phyloP scores from a whole-genome alignment of 345 rosid species.

The Pistacia atlantica region DNA sequence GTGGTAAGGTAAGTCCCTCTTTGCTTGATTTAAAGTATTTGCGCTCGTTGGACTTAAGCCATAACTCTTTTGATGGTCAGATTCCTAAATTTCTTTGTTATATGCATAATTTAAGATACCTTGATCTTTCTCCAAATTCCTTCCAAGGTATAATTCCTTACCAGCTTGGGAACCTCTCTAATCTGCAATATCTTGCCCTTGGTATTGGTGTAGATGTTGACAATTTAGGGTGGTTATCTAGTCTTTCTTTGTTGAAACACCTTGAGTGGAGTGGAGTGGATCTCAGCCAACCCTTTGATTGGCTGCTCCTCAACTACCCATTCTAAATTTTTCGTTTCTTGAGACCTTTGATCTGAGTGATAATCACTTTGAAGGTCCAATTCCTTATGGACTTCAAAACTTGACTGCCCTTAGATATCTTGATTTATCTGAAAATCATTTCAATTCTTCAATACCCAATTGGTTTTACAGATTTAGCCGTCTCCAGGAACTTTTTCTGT shows the following conservation, averaged over 20 bases:
- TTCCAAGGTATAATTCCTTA: too few species aligned
- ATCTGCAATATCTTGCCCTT: too few species aligned
- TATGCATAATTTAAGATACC: too few species aligned
- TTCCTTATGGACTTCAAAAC: not conserved
- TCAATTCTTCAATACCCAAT: conserved; percentile 2
- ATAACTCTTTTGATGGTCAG: too few species aligned
- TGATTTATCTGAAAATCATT: not conserved
- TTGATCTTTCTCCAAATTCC: too few species aligned
- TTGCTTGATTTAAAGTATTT: too few species aligned
- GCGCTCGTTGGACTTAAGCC: too few species aligned
- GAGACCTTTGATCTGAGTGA: not conserved
- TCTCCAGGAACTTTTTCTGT: conserved; percentile 1
- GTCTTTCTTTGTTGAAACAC: not conserved
- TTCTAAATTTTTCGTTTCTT: not conserved
- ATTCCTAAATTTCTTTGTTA: too few species aligned
- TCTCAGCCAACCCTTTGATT: not conserved
- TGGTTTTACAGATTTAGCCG: not conserved
- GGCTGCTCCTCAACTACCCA: not conserved
- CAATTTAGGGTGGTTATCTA: not conserved
- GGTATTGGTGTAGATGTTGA: too few species aligned
- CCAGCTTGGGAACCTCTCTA: too few species aligned
- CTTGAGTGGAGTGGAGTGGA: not conserved
- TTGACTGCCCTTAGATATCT: not conserved
- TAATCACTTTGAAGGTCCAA: not conserved
- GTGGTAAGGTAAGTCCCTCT: too few species aligned